Evolutionary conservation across 129 eudicot genomes (phyloP), one percentile per base, ranked within the genome.

Genomic region (Flaveria bidentis): DNA sequence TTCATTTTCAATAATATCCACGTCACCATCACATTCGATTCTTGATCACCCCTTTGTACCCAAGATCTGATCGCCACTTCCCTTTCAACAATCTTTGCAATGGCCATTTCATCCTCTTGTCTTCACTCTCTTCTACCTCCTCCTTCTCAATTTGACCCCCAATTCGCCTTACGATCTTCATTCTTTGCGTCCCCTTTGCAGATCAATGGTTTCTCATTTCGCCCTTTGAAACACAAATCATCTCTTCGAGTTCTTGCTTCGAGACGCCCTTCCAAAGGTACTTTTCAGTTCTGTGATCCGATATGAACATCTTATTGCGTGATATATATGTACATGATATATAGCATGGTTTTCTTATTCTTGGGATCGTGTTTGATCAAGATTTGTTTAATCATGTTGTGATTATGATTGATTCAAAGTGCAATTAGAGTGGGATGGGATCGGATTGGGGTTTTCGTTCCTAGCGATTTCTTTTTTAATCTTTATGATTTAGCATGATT

Each of bases 241-340:
- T 45, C 63, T 74, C 45, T 75, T 61, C 72, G 47, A 50, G n/a
- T 75, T 47, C 51, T 81, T 56, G 75, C 80, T 12, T 56, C 75
- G 80, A 76, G 23, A 67, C 76, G 80, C 72, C 76, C 75, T 71
- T 71, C 76, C 7, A 81, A 75, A 81, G 84, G 84, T 74, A 67
- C 11, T n/a, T 61, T 80, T 55, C 18, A 42, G 2, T 17, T 42
- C 3, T 36, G 18, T 55, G 23, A 53, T n/a, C 5, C 17, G 42
- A 23, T 42, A 17, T 45, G 1, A 20, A 36, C 22, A 46, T 16
- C 68, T 41, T 74, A 26, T 62, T 47, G 36, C 36, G 36, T 30
- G 5, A 30, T 30, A 30, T 30, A 28, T 28, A 30, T 30, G 0
- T 30, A 3, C 4, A 30, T 9, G 74, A 7, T 77, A 7, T 77